phyloP scores from a whole-genome alignment of 2,329 filamentous ascomycete genomes.

The Cladorrhinum sp. region DNA sequence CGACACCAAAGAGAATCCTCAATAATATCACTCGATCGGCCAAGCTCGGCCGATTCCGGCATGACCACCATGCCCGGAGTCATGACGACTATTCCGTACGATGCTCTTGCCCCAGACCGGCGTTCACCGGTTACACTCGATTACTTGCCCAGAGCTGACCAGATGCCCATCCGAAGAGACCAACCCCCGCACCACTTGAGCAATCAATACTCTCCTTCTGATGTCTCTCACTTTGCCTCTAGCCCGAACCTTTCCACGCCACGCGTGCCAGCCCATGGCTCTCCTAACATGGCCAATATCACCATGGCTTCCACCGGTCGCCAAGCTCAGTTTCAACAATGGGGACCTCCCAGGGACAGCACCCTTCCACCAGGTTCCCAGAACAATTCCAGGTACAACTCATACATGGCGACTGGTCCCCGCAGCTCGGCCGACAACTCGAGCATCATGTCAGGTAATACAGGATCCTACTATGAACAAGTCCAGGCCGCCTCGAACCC shows the following conservation, averaged over 20 bases:
- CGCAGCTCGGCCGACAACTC: slow-evolving; percentile 54
- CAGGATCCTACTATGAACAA: slow-evolving; percentile 40
- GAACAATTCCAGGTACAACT: slow-evolving; percentile 59
- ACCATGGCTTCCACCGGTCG: slow-evolving; percentile 71
- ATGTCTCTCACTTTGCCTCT: slow-evolving; percentile 48
- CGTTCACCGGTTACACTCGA: slow-evolving; percentile 71
- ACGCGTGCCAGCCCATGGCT: slow-evolving; percentile 53
- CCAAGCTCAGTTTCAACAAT: slow-evolving; percentile 73
- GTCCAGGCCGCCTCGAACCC: slow-evolving; percentile 32
- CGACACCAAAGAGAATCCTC: slow-evolving; percentile 73
- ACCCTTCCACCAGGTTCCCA: slow-evolving; percentile 47
- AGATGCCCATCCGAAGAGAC: slow-evolving; percentile 62
- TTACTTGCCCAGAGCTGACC: slow-evolving; percentile 66
- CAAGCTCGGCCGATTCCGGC: slow-evolving; percentile 60
- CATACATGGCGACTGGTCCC: slow-evolving; percentile 57
- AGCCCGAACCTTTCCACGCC: slow-evolving; percentile 58
- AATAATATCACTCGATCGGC: slow-evolving; percentile 66
- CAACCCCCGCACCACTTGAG: slow-evolving; percentile 81
- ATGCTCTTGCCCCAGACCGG: slow-evolving; percentile 62
- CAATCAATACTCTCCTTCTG: slow-evolving; percentile 81
- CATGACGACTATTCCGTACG: slow-evolving; percentile 86
- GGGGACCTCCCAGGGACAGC: slow-evolving; percentile 62
- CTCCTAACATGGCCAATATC: slow-evolving; percentile 47
- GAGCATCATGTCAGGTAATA: slow-evolving; percentile 57
- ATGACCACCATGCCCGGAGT: slow-evolving; percentile 75